phyloP scores from a whole-genome alignment of 2,329 filamentous ascomycete species.

The Chaetoscypha palmicola region DNA sequence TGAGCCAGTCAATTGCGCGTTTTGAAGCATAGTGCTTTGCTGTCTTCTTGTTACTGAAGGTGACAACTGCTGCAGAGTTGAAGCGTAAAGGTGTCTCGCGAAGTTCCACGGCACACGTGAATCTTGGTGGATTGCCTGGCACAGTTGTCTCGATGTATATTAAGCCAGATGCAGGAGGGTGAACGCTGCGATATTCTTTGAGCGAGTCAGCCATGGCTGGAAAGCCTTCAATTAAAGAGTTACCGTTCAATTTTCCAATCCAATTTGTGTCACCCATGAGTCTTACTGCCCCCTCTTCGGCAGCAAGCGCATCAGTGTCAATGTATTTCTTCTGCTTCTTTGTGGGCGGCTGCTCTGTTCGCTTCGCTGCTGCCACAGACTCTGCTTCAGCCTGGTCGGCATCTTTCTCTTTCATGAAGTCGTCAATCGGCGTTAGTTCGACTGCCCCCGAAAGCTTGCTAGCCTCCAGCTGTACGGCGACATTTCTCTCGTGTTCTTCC shows the following conservation, averaged over 20 bases:
- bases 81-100: conserved; percentile 19
- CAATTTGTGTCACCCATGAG: conserved; percentile 27
- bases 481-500: neutral
- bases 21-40: conserved; percentile 30
- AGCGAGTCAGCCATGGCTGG: conserved; percentile 4
- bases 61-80: conserved; percentile 8
- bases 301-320: conserved; percentile 8
- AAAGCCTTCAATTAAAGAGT: neutral
- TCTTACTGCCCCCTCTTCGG: conserved; percentile 15
- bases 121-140: conserved; percentile 11
- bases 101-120: conserved; percentile 21
- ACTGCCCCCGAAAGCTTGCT: neutral
- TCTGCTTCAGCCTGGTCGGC: conserved; percentile 8
- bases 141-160: conserved; percentile 9
- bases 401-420: conserved; percentile 14
- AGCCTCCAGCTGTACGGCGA: neutral
- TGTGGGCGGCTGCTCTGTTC: neutral
- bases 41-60: conserved; percentile 27
- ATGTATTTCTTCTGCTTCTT: conserved; percentile 14
- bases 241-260: conserved; percentile 27
- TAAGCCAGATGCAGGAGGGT: conserved; percentile 4
- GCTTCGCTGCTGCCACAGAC: neutral
- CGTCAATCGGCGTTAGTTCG: conserved; percentile 10
- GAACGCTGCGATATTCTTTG: conserved; percentile 24
- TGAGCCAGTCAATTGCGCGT: conserved; percentile 29